phyloP scores from a whole-genome alignment of 1,284 basidiomycete species.

The Ganoderma lingzhi region DNA sequence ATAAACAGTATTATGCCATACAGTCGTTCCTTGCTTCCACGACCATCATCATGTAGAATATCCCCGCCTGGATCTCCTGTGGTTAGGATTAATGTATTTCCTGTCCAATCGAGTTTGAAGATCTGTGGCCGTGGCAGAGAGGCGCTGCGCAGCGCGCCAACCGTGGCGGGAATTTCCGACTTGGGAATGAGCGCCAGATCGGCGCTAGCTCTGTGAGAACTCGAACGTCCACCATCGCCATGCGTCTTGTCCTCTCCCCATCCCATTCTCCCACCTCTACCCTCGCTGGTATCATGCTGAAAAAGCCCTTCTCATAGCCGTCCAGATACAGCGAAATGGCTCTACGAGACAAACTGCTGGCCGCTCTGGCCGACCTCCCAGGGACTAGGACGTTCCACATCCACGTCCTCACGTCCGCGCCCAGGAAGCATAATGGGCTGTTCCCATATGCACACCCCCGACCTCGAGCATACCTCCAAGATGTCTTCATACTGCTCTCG shows the following conservation, averaged over 20 bases:
- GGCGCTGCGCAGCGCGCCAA: neutral
- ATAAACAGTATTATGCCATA: neutral
- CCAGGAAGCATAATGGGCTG: conserved; percentile 72
- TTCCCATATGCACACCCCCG: conserved; percentile 80
- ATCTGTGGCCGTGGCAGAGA: neutral
- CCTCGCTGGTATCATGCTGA: conserved; percentile 8
- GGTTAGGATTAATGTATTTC: neutral
- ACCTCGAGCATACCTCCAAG: conserved; percentile 72
- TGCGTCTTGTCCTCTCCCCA: conserved; percentile 5
- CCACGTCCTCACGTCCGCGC: conserved; percentile 77
- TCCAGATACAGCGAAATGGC: conserved; percentile 32
- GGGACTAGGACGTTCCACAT: conserved; percentile 77
- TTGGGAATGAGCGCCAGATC: conserved; percentile 11
- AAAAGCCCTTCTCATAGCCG: neutral
- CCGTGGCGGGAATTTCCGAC: conserved; percentile 14
- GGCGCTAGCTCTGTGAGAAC: conserved; percentile 16
- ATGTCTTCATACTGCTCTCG: conserved; percentile 79
- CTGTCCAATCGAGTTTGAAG: neutral
- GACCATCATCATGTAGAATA: neutral
- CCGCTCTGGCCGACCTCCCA: conserved; percentile 62
- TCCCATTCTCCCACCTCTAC: neutral
- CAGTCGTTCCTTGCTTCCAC: neutral
- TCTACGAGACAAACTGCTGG: conserved; percentile 74
- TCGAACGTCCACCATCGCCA: conserved; percentile 4
- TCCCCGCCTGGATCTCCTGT: neutral